Evolutionary conservation across 257 asterid genomes (phyloP).

Genomic region (Ballota nigra): DNA sequence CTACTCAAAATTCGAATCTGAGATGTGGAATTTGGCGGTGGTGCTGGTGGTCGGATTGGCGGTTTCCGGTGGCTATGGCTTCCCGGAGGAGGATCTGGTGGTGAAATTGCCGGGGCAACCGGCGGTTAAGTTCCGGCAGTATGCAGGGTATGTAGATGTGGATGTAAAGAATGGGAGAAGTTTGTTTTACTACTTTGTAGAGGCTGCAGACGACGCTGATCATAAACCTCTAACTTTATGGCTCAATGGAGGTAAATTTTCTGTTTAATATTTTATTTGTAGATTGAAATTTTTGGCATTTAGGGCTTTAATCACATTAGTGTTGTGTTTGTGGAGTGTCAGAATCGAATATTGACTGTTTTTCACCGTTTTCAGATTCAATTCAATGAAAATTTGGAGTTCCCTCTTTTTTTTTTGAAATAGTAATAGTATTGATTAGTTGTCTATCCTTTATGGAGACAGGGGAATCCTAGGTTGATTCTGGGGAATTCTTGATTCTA

Average conservation of each 20-base stretch:
- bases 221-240: slow-evolving; percentile 79
- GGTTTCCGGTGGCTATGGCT: slow-evolving; percentile 49
- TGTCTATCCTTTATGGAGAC: slow-evolving; percentile 1
- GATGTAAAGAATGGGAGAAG: slow-evolving; percentile 80
- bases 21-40: slow-evolving; percentile 42
- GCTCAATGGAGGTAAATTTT: slow-evolving; percentile 86
- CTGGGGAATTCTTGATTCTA: neutral
- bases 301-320: neutral
- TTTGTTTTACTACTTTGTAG: slow-evolving; percentile 90
- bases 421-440: neutral
- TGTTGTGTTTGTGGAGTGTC: neutral
- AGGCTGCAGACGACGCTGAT: slow-evolving; percentile 70
- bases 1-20: slow-evolving; percentile 18
- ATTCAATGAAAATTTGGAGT: neutral
- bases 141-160: slow-evolving; percentile 90
- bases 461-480: neutral
- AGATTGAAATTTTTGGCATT: neutral
- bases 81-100: slow-evolving; percentile 76
- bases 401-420: neutral
- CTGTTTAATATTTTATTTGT: neutral
- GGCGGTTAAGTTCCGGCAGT: slow-evolving; percentile 70
- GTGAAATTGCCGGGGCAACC: slow-evolving; percentile 84
- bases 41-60: slow-evolving; percentile 40
- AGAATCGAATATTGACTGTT: neutral
- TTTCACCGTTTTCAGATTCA: neutral